These are phyloP conservation scores for Pestalotiopsis sp. DNA, from an alignment of 2,329 filamentous ascomycete genomes.

Conservation along the genomic window DNA sequence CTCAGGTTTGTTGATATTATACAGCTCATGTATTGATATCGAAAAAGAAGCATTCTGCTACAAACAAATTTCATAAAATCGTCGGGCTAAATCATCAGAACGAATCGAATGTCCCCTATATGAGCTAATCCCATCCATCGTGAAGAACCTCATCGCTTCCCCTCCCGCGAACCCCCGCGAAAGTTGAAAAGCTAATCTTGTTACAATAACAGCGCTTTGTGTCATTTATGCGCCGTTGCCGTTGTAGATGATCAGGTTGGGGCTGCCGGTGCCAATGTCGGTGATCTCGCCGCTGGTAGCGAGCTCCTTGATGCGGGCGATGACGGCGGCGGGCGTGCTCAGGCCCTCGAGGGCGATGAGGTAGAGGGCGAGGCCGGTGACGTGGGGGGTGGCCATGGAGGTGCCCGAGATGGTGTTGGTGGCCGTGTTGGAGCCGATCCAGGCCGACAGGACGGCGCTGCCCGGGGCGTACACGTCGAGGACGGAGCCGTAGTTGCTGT, in stretches of 20 bases:
- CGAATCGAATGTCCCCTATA: neutral
- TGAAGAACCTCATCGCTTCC: neutral
- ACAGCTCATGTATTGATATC: neutral
- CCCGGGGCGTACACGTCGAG: constrained; percentile 40
- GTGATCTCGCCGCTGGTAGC: constrained; percentile 12
- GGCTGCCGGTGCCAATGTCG: constrained; percentile 5
- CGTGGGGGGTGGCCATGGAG: constrained; percentile 49
- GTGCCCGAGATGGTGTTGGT: constrained; percentile 43
- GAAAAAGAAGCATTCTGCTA: neutral
- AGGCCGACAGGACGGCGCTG: constrained; percentile 35
- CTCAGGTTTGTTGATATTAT: neutral
- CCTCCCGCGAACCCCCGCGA: neutral
- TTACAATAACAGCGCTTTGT: neutral
- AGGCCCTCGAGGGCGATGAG: constrained; percentile 24
- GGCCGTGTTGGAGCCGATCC: constrained; percentile 36
- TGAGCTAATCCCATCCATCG: neutral
- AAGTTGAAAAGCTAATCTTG: neutral
- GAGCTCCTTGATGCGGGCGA: constrained; percentile 9
- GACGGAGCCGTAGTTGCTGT: constrained; percentile 37
- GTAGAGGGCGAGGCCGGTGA: constrained; percentile 50
- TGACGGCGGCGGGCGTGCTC: constrained; percentile 9
- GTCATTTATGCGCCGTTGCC: constrained; percentile 5
- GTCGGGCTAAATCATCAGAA: neutral
- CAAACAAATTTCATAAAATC: neutral
- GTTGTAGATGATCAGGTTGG: constrained; percentile 12